Evolutionary conservation across 495 filamentous ascomycete species (phyloP), one percentile per base, ranked within the genome.

Genomic region (Haplographium delicatum): DNA sequence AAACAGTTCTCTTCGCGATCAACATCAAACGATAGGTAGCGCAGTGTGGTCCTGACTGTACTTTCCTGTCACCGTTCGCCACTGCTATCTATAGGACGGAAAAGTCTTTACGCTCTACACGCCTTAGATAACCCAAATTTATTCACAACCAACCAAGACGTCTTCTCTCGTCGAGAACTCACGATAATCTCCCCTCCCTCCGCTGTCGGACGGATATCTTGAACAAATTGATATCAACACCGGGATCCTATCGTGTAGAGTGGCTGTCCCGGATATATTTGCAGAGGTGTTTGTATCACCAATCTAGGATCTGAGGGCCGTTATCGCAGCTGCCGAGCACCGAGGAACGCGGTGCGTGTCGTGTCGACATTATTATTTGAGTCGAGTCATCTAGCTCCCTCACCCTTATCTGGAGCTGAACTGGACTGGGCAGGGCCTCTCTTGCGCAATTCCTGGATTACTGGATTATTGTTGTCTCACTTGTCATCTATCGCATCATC

Each of bases 401-500:
- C 45, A 48, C 33, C 44, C 45, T 39, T 48, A 48, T 48, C 45
- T 35, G 34, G 16, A 39, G 18, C 13, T 18, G n/a, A n/a, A n/a
- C n/a, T n/a, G n/a, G 28, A n/a, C 13, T 31, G 28, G 7, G 28
- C 28, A 31, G 28, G 7, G 7, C 28, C 28, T 31, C 28, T 44
- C 24, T 37, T 23, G 13, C 13, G 22, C 15, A 37, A 15, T 38
- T 7, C 28, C 13, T 31, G 7, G 28, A n/a, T n/a, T n/a, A n/a
- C n/a, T n/a, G n/a, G n/a, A n/a, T n/a, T n/a, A n/a, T n/a, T n/a
- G n/a, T n/a, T n/a, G n/a, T n/a, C n/a, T n/a, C 22, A 19, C 42
- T 44, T 44, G 42, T 44, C 42, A 44, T 39, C 35, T 47, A 39
- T 54, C 51, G 43, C 43, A 40, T 54, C 51, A 47, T 43, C 44